Evolutionary conservation across 306 rosid genomes (phyloP).

Genomic region (Senna tora): DNA sequence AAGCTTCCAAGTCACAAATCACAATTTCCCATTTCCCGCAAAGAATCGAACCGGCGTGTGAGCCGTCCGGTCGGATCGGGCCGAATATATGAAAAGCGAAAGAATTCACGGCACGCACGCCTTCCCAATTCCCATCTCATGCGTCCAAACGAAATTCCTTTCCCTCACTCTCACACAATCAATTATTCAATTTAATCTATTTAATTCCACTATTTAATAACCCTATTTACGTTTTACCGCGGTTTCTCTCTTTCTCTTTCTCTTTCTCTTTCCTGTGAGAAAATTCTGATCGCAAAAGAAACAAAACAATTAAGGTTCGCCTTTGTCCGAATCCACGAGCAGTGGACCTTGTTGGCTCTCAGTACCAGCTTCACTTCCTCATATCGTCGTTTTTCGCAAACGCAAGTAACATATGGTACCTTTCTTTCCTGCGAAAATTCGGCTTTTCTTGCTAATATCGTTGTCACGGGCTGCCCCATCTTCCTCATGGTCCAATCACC

Average conservation of each 20-base stretch:
- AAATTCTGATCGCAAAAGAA: conserved; percentile 38
- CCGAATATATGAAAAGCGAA: conserved; percentile 46
- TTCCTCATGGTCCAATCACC: conserved; percentile 31
- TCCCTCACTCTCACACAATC: conserved; percentile 50
- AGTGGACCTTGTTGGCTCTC: neutral
- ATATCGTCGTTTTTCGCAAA: neutral
- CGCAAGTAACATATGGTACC: conserved; percentile 1
- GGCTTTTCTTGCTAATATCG: conserved; percentile 8
- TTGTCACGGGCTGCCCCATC: conserved; percentile 24
- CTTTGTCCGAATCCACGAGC: conserved; percentile 46
- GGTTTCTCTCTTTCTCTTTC: neutral
- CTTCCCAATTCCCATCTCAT: neutral
- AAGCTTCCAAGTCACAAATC: conserved; percentile 41
- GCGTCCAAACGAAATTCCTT: conserved; percentile 60
- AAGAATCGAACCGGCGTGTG: neutral
- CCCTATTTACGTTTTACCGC: conserved; percentile 41
- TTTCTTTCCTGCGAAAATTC: neutral
- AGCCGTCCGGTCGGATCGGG: conserved; percentile 13
- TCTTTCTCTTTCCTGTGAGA: neutral
- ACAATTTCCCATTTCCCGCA: neutral
- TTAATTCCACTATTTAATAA: conserved; percentile 1
- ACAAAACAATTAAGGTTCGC: conserved; percentile 17
- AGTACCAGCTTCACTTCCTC: neutral
- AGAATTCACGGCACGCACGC: conserved; percentile 47
- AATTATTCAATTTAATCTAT: neutral